Base-by-base conservation (phyloP, 2,329 filamentous ascomycete species). In the Botrytis aclada region DNA sequence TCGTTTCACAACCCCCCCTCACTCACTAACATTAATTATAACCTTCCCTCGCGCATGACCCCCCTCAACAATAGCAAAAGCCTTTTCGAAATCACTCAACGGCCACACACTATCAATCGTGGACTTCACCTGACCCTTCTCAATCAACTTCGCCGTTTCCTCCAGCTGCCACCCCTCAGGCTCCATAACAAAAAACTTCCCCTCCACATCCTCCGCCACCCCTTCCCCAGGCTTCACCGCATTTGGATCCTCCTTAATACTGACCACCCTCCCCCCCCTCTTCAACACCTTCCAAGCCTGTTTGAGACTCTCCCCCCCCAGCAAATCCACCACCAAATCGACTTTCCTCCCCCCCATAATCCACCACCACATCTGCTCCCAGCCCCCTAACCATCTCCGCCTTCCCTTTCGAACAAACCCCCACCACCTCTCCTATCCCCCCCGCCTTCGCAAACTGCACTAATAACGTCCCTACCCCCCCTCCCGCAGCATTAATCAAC, bases 391-490 rank as follows among this genome's bases (percentile, higher is more conserved):
- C 63, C 32, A 72, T 34, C 12, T 32, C 37, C 32, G 8, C 25
- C 47, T 69, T 72, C 9, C 37, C 16, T 9, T 16, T 12, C 0
- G 29, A 43, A 12, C 70, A 72, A 32, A 72, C 32, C 9, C 70
- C 70, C 39, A 72, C 29, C 10, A 72, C 51, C 2, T 12, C 10
- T 4, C 63, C 63, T 2, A 72, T 20, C 0, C 61, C 62, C 10
- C 37, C 62, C 6, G 70, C 70, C 37, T 45, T 66, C 22, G 70
- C 70, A 45, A 72, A 45, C 29, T 72, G 70, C 39, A 72, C 62
- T 1, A 60, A 3, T 25, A 72, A 4, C 5, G 45, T 51, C 0
- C 70, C 70, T 1, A 67, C 70, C 12, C 70, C 70, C 9, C 70
- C 70, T 32, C 51, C 47, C 8, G 70, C 70, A 9, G 70, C 62